phyloP scores from a whole-genome alignment of 345 rosid genomes.

The Euphorbia pulcherrima region DNA sequence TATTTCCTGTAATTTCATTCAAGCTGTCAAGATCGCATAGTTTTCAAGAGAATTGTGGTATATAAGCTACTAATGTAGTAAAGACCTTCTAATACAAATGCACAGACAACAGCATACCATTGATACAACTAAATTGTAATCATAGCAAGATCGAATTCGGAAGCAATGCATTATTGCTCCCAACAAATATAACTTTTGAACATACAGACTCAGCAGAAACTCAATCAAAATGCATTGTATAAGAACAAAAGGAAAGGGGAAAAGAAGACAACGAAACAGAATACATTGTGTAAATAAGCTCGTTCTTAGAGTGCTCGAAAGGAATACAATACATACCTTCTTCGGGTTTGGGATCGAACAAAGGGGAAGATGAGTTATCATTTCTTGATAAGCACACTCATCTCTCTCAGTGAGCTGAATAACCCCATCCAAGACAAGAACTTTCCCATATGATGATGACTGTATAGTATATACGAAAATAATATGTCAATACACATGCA shows the following conservation, averaged over 20 bases:
- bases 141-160: not conserved
- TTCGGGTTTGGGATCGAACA: constrained; percentile 86
- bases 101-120: not conserved
- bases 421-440: constrained; percentile 91
- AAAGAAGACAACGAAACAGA: not conserved
- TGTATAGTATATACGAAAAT: constrained; percentile 23
- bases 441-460: constrained; percentile 95
- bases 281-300: not conserved
- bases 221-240: no score
- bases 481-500: not conserved
- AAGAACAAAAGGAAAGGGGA: no score
- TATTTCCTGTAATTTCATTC: no score
- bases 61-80: no score
- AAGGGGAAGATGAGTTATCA: constrained; percentile 94
- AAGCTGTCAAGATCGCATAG: no score
- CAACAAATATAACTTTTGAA: not conserved
- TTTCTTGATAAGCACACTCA: constrained; percentile 98
- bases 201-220: no score
- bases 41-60: no score
- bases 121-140: not conserved
- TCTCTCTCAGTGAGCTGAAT: constrained; percentile 95
- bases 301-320: not conserved
- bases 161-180: not conserved
- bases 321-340: constrained; percentile 45
- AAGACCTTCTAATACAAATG: not conserved